phyloP scores from a whole-genome alignment of 1,284 basidiomycete genomes.

The Cutaneotrichosporon sp. region DNA sequence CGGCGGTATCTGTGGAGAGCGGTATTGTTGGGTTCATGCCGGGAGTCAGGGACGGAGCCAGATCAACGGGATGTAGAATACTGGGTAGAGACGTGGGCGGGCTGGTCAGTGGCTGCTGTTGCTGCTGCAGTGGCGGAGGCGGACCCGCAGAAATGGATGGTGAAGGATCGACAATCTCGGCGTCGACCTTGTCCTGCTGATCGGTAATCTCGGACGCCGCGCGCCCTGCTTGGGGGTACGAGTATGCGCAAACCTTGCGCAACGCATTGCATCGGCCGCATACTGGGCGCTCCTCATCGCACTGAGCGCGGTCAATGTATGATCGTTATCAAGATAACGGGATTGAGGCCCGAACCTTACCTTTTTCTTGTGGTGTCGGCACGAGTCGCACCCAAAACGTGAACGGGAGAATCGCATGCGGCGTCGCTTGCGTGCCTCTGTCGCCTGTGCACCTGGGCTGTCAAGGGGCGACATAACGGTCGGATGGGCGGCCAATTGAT shows the following conservation, averaged over 20 bases:
- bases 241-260: not conserved
- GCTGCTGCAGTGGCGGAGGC: too few relatives aligned
- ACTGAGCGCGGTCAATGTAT: not conserved
- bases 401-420: slow-evolving; percentile 4
- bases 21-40: too few relatives aligned
- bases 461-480: not conserved
- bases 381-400: slow-evolving; percentile 1
- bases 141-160: too few relatives aligned
- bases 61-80: not conserved
- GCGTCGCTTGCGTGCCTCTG: not conserved
- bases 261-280: not conserved
- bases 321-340: not conserved
- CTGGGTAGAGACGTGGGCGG: not conserved
- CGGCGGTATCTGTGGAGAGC: not conserved
- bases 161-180: not conserved
- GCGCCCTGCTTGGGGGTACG: not conserved
- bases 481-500: not conserved
- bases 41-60: not conserved
- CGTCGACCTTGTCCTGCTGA: not conserved
- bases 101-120: not conserved
- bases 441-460: not conserved
- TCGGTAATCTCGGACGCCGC: not conserved
- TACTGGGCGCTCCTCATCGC: not conserved
- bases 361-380: slow-evolving; percentile 4
- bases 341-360: not conserved